Evolutionary conservation across 202 grass and related monocot species (phyloP), one percentile per base, ranked within the genome.

Genomic region (Eragrostis tef): DNA sequence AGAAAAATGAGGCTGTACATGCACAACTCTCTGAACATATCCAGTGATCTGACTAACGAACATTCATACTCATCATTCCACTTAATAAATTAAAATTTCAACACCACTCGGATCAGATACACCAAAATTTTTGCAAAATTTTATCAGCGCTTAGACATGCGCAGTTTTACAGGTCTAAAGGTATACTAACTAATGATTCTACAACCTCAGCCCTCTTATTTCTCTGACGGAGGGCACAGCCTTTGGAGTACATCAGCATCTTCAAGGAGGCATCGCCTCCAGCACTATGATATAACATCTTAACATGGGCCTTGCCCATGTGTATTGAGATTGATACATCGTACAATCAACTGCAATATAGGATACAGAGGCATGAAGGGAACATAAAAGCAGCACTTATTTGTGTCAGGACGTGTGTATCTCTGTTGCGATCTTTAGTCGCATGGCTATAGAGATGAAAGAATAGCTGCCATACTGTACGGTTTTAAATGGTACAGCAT

Each of bases 371-470:
- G 42, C 67, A 3, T 51, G 22, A 77, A 72, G 9, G 43, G 39
- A 71, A 60, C 65, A 84, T 25, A 82, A 60, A 41, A 75, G 58
- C 20, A 67, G 71, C 46, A n/a, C 47, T 78, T 86, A 91, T 80
- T 86, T 63, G 70, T 84, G 70, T 84, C 54, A 85, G 70, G 61
- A 80, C 39, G 4, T 71, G 82, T 34, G 65, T 81, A 83, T 86
- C 81, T 77, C 75, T 76, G 69, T 64, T 19, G 19, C 6, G 45
- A 74, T 26, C 47, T 52, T 79, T 11, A 7, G 12, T 62, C 6
- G 2, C 70, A 31, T 11, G 39, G 9, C 64, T 56, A 47, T 58
- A 63, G 46, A 19, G 34, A 67, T 43, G 34, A 85, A 85, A 68
- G 31, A 88, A 69, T 65, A n/a, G 13, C 76, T 65, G 47, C 31